phyloP scores from a whole-genome alignment of 352 stramenopile species.

The Phytophthora palmivora region DNA sequence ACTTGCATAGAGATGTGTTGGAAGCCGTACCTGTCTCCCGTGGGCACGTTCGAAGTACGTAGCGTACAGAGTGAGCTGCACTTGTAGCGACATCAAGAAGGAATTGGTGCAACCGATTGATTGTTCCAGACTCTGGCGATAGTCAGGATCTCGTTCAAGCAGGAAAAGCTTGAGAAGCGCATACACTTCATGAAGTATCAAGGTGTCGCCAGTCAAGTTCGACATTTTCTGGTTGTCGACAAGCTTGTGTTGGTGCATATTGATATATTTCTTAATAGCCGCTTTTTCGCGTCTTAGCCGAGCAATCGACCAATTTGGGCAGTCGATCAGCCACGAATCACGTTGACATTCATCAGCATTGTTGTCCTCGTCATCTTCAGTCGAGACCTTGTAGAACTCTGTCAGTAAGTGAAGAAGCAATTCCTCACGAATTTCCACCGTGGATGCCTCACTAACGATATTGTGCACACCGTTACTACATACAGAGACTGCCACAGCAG shows the following conservation, averaged over 20 bases:
- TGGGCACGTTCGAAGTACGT: constrained; percentile 60
- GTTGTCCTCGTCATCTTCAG: constrained; percentile 15
- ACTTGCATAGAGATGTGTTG: not conserved
- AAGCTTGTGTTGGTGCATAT: constrained; percentile 4
- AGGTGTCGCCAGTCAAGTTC: constrained; percentile 2
- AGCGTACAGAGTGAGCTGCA: constrained; percentile 59
- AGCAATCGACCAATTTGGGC: constrained; percentile 39
- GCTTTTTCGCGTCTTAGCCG: constrained; percentile 45
- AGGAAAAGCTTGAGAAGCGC: constrained; percentile 71
- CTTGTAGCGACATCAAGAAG: constrained; percentile 45
- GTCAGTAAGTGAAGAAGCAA: constrained; percentile 19
- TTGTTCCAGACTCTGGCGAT: constrained; percentile 18
- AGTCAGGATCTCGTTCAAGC: constrained; percentile 34
- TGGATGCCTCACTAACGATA: not conserved
- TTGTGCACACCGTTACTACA: not conserved
- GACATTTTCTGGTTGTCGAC: not conserved
- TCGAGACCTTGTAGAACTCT: not conserved
- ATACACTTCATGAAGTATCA: constrained; percentile 44
- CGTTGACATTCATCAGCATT: constrained; percentile 10
- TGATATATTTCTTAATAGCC: constrained; percentile 41
- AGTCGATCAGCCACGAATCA: constrained; percentile 37
- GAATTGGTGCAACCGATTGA: constrained; percentile 12
- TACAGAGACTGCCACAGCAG: not conserved
- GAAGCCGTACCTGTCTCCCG: constrained; percentile 42
- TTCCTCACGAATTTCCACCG: not conserved